Evolutionary conservation across 352 stramenopile species (phyloP).

Genomic region (Phytophthora citricola): DNA sequence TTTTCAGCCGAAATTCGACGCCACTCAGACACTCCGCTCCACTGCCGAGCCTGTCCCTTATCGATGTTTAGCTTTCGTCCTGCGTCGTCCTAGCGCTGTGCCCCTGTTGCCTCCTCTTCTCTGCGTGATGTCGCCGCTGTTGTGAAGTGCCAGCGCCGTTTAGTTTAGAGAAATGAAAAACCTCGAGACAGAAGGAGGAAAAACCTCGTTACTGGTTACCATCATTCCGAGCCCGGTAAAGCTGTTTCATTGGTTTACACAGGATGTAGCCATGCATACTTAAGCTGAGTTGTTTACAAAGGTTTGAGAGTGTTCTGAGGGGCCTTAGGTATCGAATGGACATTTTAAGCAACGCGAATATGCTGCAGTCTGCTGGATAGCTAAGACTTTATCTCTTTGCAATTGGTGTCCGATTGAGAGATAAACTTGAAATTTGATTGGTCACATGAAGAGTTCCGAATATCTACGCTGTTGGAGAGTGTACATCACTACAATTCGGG

Average conservation of each 20-base stretch:
- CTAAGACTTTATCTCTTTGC: no score
- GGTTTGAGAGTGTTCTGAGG: no score
- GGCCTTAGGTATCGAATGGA: no score
- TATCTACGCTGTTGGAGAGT: no score
- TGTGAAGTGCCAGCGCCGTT: slow-evolving; percentile 14
- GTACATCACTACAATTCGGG: no score
- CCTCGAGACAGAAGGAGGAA: background rate
- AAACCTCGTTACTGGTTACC: slow-evolving; percentile 12
- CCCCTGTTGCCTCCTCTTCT: background rate
- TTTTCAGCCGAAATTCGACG: slow-evolving; percentile 3
- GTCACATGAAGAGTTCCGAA: no score
- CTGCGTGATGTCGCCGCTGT: slow-evolving; percentile 8
- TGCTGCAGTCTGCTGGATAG: no score
- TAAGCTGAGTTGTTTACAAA: slow-evolving; percentile 7
- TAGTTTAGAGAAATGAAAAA: slow-evolving; percentile 18
- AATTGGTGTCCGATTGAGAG: no score
- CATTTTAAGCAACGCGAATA: no score
- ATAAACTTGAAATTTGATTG: no score
- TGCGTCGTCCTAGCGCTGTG: slow-evolving; percentile 2
- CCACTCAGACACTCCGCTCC: slow-evolving; percentile 3
- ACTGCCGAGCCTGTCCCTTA: slow-evolving; percentile 1
- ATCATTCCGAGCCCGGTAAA: slow-evolving; percentile 16
- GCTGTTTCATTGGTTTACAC: slow-evolving; percentile 3
- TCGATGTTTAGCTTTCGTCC: background rate
- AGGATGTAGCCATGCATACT: slow-evolving; percentile 7